Evolutionary conservation across 2,329 filamentous ascomycete species (phyloP).

Genomic region (Apiospora koreana): DNA sequence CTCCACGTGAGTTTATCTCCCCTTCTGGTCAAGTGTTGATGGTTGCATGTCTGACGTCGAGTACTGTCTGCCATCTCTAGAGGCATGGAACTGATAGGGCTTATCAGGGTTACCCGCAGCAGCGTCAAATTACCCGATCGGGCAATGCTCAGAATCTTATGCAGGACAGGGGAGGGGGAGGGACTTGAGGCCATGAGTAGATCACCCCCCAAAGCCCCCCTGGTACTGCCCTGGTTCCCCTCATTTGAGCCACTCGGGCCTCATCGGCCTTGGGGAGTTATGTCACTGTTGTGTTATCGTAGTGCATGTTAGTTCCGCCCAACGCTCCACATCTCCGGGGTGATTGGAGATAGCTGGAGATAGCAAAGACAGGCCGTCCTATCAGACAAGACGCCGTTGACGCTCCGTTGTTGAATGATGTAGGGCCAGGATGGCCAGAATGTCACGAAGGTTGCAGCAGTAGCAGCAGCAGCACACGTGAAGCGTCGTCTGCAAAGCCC

Average conservation of each 20-base stretch:
- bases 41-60: not conserved
- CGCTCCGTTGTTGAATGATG: not conserved
- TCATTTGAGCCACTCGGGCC: slow-evolving; percentile 8
- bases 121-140: not conserved
- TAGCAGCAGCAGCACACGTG: not conserved
- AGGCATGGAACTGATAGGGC: not conserved
- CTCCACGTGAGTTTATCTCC: slow-evolving; percentile 4
- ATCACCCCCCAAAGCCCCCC: not conserved
- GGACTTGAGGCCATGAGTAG: not conserved
- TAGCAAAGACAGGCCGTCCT: not conserved
- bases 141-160: not conserved
- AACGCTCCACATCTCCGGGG: not conserved
- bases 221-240: not conserved
- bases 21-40: not conserved
- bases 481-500: not conserved
- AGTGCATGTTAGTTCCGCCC: not conserved
- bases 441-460: not conserved
- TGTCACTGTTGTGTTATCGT: slow-evolving; percentile 7
- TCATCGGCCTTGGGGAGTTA: slow-evolving; percentile 1
- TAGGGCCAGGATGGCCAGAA: not conserved
- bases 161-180: not conserved
- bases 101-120: not conserved
- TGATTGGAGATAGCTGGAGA: slow-evolving; percentile 9
- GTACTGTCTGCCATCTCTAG: not conserved
- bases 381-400: slow-evolving; percentile 4